Conservation (phyloP, 768 basidiomycete genomes). For the Xerocomellus intermedius region DNA sequence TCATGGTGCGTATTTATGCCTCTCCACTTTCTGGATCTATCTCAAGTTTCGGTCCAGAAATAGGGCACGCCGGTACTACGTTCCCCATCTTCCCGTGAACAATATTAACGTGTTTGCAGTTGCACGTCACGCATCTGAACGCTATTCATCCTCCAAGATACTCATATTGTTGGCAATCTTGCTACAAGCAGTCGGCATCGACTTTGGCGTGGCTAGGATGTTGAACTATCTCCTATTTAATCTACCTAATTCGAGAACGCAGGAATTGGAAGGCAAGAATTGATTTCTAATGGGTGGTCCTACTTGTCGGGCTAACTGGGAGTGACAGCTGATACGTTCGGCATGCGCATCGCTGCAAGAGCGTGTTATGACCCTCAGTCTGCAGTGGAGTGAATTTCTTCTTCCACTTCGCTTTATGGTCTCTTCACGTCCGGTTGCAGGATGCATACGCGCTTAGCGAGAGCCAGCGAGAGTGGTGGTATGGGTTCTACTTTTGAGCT, state of each 20-base stretch:
- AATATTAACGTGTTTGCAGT: constrained; percentile 35
- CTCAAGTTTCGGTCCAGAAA: constrained; percentile 47
- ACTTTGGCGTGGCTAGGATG: constrained; percentile 49
- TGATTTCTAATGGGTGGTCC: neutral
- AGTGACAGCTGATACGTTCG: constrained; percentile 76
- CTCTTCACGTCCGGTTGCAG: constrained; percentile 35
- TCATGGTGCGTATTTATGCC: constrained; percentile 53
- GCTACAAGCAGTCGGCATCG: constrained; percentile 51
- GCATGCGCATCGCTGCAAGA: constrained; percentile 71
- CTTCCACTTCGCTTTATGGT: neutral
- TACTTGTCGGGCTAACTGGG: neutral
- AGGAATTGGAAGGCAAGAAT: constrained; percentile 73
- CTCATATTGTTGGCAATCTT: constrained; percentile 40
- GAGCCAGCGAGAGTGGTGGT: constrained; percentile 45
- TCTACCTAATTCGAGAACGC: constrained; percentile 79
- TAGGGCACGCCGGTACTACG: constrained; percentile 67
- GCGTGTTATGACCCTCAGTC: constrained; percentile 87
- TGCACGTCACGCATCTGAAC: constrained; percentile 55
- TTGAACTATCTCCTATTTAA: constrained; percentile 54
- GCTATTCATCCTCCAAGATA: constrained; percentile 43
- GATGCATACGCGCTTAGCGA: constrained; percentile 68
- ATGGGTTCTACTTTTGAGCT: constrained; percentile 48
- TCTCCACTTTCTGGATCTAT: neutral
- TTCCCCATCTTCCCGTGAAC: neutral
- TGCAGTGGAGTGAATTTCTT: constrained; percentile 55